Percentiles rank a stretch among this genome's conserved stretches.
These are phyloP conservation scores for Lenzites betulinus DNA, from an alignment of 768 basidiomycete species.

Conservation along the genomic window DNA sequence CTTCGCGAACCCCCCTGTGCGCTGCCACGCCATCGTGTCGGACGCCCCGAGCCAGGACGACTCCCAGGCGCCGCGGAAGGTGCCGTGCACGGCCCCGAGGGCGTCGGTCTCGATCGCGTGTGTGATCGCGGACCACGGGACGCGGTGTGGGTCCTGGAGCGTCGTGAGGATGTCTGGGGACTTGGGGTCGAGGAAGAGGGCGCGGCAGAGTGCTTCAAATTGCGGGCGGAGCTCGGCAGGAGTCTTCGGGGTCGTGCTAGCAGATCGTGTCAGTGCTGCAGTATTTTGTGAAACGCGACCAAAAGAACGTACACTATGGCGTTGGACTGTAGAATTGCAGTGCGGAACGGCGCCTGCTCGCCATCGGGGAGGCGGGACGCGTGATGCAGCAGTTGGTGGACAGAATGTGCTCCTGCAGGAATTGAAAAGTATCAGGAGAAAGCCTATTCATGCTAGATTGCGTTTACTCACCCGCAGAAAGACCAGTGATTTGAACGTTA, in stretches of 20 bases:
- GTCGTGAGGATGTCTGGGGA: conserved; percentile 49
- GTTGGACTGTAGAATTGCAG: conserved; percentile 73
- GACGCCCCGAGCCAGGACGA: conserved; percentile 55
- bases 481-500: conserved; percentile 62
- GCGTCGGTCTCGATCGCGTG: conserved; percentile 58
- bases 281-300: not conserved
- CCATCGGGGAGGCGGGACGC: conserved; percentile 62
- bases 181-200: conserved; percentile 56
- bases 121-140: conserved; percentile 54
- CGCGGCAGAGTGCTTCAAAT: conserved; percentile 61
- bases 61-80: conserved; percentile 69
- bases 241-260: conserved; percentile 56
- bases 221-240: conserved; percentile 59
- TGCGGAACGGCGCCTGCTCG: conserved; percentile 60
- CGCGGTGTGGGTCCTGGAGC: conserved; percentile 50
- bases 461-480: conserved; percentile 60
- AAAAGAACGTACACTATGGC: conserved; percentile 56
- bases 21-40: conserved; percentile 71
- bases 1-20: conserved; percentile 56
- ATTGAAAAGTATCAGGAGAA: no score
- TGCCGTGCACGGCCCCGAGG: conserved; percentile 54
- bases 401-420: conserved; percentile 65
- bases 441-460: no score
- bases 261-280: not conserved
- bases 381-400: conserved; percentile 73